Evolutionary conservation across 306 rosid genomes (phyloP).

Genomic region (Cyamopsis tetragonoloba): DNA sequence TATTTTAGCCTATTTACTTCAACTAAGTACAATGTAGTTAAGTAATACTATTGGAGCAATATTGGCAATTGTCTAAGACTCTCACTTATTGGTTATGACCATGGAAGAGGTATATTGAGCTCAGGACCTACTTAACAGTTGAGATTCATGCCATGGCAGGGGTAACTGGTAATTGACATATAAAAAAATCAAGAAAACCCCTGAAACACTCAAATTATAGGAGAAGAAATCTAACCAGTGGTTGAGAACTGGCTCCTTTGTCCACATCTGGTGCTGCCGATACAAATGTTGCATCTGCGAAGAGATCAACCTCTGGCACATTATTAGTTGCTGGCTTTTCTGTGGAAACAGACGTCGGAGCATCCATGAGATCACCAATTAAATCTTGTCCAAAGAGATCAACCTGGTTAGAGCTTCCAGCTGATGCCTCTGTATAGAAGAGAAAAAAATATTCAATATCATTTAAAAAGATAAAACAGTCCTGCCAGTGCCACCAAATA

Average conservation of each 20-base stretch:
- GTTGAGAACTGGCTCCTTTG: constrained; percentile 54
- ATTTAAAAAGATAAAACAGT: constrained; percentile 1
- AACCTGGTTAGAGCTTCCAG: constrained; percentile 63
- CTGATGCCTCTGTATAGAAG: constrained; percentile 66
- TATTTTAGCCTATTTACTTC: too few relatives aligned
- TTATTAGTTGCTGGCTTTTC: constrained; percentile 47
- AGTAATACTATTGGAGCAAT: constrained; percentile 2
- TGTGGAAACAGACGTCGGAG: constrained; percentile 61
- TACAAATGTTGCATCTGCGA: constrained; percentile 89
- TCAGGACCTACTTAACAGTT: constrained; percentile 1
- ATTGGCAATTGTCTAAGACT: constrained; percentile 9
- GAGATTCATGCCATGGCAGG: constrained; percentile 9
- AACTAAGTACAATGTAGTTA: background rate
- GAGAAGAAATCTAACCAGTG: constrained; percentile 44
- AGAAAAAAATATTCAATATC: constrained; percentile 19
- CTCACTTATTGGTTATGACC: background rate
- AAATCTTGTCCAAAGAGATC: constrained; percentile 80
- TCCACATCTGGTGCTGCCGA: constrained; percentile 61
- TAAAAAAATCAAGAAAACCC: background rate
- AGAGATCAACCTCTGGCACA: constrained; percentile 78
- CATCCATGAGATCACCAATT: constrained; percentile 87
- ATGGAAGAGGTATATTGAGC: background rate
- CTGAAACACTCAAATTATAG: background rate
- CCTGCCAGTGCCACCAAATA: background rate
- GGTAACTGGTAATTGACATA: background rate